Evolutionary conservation across 495 filamentous ascomycete species (phyloP), one percentile per base, ranked within the genome.

Genomic region (Lasiosphaeriaceae sp.): DNA sequence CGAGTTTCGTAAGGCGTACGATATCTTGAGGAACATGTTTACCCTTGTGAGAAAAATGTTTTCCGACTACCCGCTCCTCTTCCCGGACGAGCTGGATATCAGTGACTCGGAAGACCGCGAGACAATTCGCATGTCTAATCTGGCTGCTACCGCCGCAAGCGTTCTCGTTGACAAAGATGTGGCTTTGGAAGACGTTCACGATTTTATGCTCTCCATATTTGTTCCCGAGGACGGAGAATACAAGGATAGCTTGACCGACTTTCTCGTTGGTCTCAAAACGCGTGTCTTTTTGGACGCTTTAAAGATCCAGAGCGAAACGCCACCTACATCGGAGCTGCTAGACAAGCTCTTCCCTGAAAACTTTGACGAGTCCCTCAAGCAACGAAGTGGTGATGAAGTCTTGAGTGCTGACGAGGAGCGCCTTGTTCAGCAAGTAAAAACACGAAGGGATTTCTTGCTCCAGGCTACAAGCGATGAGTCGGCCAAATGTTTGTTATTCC

Each of bases 191-290:
- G 89, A 95, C 63, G 74, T 96, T 35, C 90, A 96, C 63, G 88
- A 94, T 23, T 80, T 87, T 59, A 96, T 96, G 62, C 78, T 95
- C 21, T 83, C 89, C 43, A 90, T 90, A 0, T 96, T 96, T 65
- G 82, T 96, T 3, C 85, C 88, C 0, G 86, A 90, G 55, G 86
- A 87, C 16, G 80, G 66, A 17, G 69, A 69, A 35, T 69, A 68
- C 55, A 64, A 60, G 41, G 53, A 81, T n/a, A 79, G 83, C 5
- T 66, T 96, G 34, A 74, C 90, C 17, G 88, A 88, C 51, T 61
- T 96, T 23, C 89, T 89, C 59, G 75, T 96, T 17, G 87, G 90
- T 54, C 76, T 96, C 17, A 96, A 96, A 68, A 96, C 92, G 1
- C 90, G 95, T 57, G 84, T 86, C 11, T 89, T 92, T 58, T 86